Conservation (phyloP, 345 rosid species). For the Lumnitzera littorea region DNA sequence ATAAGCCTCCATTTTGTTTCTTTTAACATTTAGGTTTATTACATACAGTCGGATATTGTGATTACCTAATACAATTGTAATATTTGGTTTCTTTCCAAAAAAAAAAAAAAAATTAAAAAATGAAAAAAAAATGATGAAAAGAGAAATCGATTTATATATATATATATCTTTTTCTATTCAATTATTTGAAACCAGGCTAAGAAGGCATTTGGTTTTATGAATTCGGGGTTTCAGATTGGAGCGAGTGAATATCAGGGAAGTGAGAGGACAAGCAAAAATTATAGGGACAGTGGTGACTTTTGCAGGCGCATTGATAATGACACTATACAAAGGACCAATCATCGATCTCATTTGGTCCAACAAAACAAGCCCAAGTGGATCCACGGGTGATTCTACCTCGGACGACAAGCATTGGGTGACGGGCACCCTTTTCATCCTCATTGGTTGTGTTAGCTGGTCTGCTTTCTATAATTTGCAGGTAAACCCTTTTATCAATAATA, state of each 20-base stretch:
- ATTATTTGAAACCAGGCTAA: no score
- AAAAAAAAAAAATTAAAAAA: no score
- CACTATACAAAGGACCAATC: slow-evolving; percentile 63
- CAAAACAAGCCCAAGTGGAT: slow-evolving; percentile 11
- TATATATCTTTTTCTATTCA: no score
- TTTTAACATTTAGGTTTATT: no score
- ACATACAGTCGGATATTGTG: no score
- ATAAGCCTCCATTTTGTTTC: no score
- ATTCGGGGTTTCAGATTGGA: slow-evolving; percentile 33
- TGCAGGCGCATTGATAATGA: slow-evolving; percentile 64
- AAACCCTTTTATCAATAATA: slow-evolving; percentile 1
- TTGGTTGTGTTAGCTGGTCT: slow-evolving; percentile 71
- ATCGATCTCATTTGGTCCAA: slow-evolving; percentile 30
- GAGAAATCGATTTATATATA: no score
- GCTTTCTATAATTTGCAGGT: slow-evolving; percentile 58
- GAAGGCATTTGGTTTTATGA: no score
- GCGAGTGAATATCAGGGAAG: slow-evolving; percentile 34
- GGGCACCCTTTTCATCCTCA: slow-evolving; percentile 56
- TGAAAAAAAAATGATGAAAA: no score
- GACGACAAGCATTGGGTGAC: slow-evolving; percentile 45
- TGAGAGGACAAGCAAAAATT: slow-evolving; percentile 51
- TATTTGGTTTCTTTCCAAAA: no score
- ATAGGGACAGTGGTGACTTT: slow-evolving; percentile 52
- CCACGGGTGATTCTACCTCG: slow-evolving; percentile 10
- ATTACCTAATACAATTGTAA: no score